phyloP scores from a whole-genome alignment of 176 grass and related monocot genomes.

The Saccharum officinarum region DNA sequence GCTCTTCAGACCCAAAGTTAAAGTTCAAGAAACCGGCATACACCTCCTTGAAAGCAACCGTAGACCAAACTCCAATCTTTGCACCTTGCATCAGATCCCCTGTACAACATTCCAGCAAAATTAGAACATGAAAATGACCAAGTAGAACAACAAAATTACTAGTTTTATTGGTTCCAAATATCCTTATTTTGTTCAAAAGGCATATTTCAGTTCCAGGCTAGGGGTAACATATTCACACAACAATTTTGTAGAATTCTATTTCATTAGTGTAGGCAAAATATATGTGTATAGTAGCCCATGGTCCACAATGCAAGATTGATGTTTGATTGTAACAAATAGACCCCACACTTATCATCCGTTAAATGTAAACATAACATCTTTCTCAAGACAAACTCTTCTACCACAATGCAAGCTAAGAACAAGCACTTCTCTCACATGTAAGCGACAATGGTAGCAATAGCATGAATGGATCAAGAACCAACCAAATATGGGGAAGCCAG shows the following conservation, averaged over 20 bases:
- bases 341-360: neutral
- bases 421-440: neutral
- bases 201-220: neutral
- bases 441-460: neutral
- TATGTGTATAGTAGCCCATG: neutral
- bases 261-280: neutral
- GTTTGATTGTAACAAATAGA: neutral
- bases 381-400: neutral
- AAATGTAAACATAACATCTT: neutral
- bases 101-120: conserved; percentile 31
- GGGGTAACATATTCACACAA: neutral
- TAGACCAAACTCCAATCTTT: conserved; percentile 41
- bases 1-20: conserved; percentile 45
- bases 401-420: conserved; percentile 18
- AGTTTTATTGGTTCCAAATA: neutral
- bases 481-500: conserved; percentile 39
- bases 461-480: conserved; percentile 29
- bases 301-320: neutral
- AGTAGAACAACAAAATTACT: neutral
- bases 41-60: conserved; percentile 47
- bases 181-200: neutral
- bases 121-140: conserved; percentile 9
- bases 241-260: neutral
- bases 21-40: conserved; percentile 29
- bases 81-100: conserved; percentile 43